Evolutionary conservation across 2,329 filamentous ascomycete species (phyloP).

Genomic region (Zasmidium citrigriseum): DNA sequence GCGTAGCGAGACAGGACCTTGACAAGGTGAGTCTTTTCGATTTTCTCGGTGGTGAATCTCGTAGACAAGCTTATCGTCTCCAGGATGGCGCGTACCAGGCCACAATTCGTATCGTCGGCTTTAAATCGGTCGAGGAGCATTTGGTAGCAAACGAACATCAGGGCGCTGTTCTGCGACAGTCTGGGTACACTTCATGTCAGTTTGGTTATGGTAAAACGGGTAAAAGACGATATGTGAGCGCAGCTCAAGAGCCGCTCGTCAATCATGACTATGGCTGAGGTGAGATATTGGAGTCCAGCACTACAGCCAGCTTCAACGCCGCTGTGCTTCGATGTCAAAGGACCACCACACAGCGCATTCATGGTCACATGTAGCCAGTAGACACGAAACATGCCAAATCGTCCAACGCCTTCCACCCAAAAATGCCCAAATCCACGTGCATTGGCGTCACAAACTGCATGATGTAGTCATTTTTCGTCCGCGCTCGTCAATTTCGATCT

Average conservation of each 20-base stretch:
- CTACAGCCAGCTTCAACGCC: too few relatives aligned
- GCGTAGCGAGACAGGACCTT: conserved; percentile 64
- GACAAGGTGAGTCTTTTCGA: conserved; percentile 66
- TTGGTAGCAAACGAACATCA: conserved; percentile 50
- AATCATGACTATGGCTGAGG: too few relatives aligned
- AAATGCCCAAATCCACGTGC: too few relatives aligned
- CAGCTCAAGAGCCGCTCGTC: neutral
- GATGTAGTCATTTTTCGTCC: neutral
- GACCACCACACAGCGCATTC: too few relatives aligned
- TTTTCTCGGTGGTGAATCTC: conserved; percentile 60
- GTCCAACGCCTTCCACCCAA: too few relatives aligned
- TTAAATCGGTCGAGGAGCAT: conserved; percentile 51
- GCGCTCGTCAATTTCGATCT: too few relatives aligned
- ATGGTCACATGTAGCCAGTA: too few relatives aligned
- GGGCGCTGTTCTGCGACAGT: conserved; percentile 34
- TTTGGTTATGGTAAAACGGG: too few relatives aligned
- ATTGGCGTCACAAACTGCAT: neutral
- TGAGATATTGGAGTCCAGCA: too few relatives aligned
- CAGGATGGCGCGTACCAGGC: conserved; percentile 44
- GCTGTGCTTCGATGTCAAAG: too few relatives aligned
- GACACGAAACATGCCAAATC: too few relatives aligned
- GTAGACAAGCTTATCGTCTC: conserved; percentile 63
- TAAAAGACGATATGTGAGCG: neutral
- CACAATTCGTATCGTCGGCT: conserved; percentile 47
- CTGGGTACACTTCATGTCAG: conserved; percentile 16